A percentile compares a stretch with the other conserved stretches of the same genome.
phyloP scores from a whole-genome alignment of 2,329 filamentous ascomycete species.

The Colletotrichum eleusines region DNA sequence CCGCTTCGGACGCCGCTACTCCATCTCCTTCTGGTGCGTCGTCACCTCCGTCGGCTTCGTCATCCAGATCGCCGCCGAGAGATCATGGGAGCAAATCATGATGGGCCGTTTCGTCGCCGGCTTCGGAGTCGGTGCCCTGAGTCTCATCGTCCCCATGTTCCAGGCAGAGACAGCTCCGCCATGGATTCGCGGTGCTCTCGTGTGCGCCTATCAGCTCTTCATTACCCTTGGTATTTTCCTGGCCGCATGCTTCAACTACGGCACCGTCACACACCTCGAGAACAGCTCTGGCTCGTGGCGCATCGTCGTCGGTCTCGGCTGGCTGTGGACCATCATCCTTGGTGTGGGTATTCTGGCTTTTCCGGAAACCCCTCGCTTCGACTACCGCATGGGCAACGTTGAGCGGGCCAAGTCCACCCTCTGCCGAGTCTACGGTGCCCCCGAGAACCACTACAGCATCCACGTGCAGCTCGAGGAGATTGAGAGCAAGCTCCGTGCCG shows the following conservation, averaged over 20 bases:
- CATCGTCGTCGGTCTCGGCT: conserved; percentile 67
- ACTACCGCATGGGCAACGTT: conserved; percentile 60
- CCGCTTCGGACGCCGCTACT: conserved; percentile 70
- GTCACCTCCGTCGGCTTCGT: conserved; percentile 74
- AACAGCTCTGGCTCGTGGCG: conserved; percentile 68
- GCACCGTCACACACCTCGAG: conserved; percentile 62
- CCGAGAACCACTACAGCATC: conserved; percentile 58
- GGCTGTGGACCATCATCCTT: conserved; percentile 62
- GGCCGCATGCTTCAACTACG: conserved; percentile 69
- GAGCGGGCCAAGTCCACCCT: conserved; percentile 62
- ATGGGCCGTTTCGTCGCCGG: conserved; percentile 75
- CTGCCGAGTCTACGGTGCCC: conserved; percentile 61
- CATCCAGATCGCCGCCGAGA: conserved; percentile 70
- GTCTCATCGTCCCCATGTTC: conserved; percentile 77
- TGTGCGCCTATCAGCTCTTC: conserved; percentile 77
- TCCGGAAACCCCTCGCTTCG: conserved; percentile 65
- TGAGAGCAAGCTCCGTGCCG: conserved; percentile 63
- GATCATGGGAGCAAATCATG: conserved; percentile 74
- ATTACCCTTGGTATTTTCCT: conserved; percentile 77
- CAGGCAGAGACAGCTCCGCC: conserved; percentile 78
- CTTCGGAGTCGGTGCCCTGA: conserved; percentile 74
- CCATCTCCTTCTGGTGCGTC: conserved; percentile 71
- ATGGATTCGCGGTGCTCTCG: conserved; percentile 74
- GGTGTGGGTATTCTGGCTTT: conserved; percentile 63
- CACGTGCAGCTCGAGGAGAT: conserved; percentile 66